Percentiles rank a stretch among this genome's conserved stretches.
These are phyloP conservation scores for Exophiala calicioides DNA, from an alignment of 2,329 filamentous ascomycete species.

Conservation along the genomic window DNA sequence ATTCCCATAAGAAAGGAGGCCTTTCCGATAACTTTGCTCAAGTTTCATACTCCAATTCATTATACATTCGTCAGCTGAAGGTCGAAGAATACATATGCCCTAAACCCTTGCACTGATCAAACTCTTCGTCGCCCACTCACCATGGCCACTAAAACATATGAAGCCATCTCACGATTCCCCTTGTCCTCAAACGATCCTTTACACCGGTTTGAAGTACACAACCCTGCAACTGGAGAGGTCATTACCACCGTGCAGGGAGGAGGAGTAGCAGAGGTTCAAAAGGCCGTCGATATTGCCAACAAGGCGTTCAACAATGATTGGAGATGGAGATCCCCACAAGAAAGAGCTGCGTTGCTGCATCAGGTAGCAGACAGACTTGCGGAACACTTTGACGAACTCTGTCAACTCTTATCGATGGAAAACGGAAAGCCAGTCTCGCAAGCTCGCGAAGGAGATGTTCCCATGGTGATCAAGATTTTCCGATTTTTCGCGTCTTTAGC, in stretches of 20 bases:
- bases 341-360: slow-evolving; percentile 7
- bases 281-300: slow-evolving; percentile 9
- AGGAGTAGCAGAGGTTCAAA: slow-evolving; percentile 7
- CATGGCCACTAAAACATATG: slow-evolving; percentile 8
- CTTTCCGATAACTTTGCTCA: too few species aligned
- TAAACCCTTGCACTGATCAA: too few species aligned
- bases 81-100: too few species aligned
- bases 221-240: slow-evolving; percentile 20
- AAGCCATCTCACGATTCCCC: slow-evolving; percentile 12
- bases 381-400: slow-evolving; percentile 28
- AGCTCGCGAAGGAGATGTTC: slow-evolving; percentile 25
- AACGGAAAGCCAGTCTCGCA: slow-evolving; percentile 33
- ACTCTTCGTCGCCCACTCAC: background rate
- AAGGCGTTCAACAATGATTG: slow-evolving; percentile 19
- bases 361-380: slow-evolving; percentile 14
- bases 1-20: too few species aligned
- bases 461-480: slow-evolving; percentile 26
- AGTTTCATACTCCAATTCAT: too few species aligned
- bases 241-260: slow-evolving; percentile 20
- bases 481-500: slow-evolving; percentile 32
- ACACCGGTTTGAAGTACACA: slow-evolving; percentile 20
- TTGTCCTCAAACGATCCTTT: slow-evolving; percentile 16
- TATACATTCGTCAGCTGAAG: too few species aligned
- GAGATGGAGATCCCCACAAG: slow-evolving; percentile 11
- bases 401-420: slow-evolving; percentile 30